These are phyloP conservation scores for Pistacia integerrima DNA, from an alignment of 345 rosid species.

Conservation along the genomic window DNA sequence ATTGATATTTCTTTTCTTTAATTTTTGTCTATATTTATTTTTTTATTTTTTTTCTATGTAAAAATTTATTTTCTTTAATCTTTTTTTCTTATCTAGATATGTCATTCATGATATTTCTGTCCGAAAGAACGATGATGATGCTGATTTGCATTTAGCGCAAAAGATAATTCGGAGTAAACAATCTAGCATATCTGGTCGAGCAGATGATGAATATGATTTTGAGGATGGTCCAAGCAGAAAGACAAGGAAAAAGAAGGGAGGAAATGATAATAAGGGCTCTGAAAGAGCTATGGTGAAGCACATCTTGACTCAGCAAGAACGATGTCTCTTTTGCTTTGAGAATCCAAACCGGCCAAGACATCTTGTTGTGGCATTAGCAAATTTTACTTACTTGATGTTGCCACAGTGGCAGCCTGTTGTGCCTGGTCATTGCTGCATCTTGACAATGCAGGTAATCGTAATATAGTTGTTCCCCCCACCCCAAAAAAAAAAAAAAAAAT, in stretches of 20 bases:
- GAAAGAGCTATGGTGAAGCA: conserved; percentile 55
- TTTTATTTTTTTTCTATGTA: not conserved
- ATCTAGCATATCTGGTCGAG: conserved; percentile 66
- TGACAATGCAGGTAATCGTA: conserved; percentile 71
- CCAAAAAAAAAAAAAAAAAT: not conserved
- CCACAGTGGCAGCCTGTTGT: conserved; percentile 77
- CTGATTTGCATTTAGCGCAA: conserved; percentile 74
- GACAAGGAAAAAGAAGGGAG: conserved; percentile 45
- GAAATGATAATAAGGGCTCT: conserved; percentile 34
- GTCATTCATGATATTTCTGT: conserved; percentile 43
- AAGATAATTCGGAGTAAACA: conserved; percentile 73
- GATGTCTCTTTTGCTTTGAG: conserved; percentile 89
- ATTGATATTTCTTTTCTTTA: not conserved
- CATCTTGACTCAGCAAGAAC: conserved; percentile 88
- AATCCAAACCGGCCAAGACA: conserved; percentile 85
- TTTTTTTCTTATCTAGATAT: conserved; percentile 34
- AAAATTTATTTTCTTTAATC: not conserved
- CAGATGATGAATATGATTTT: conserved; percentile 92
- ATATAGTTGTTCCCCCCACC: not conserved
- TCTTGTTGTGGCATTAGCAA: conserved; percentile 84
- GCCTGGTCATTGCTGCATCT: conserved; percentile 90
- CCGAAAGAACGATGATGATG: conserved; percentile 54
- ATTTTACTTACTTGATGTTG: conserved; percentile 88
- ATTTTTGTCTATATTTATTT: not conserved
- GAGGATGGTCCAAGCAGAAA: conserved; percentile 73